A percentile compares a stretch with the other conserved stretches of the same genome.
Conservation (phyloP, 2,329 filamentous ascomycete genomes). For the Penicillium sp. region DNA sequence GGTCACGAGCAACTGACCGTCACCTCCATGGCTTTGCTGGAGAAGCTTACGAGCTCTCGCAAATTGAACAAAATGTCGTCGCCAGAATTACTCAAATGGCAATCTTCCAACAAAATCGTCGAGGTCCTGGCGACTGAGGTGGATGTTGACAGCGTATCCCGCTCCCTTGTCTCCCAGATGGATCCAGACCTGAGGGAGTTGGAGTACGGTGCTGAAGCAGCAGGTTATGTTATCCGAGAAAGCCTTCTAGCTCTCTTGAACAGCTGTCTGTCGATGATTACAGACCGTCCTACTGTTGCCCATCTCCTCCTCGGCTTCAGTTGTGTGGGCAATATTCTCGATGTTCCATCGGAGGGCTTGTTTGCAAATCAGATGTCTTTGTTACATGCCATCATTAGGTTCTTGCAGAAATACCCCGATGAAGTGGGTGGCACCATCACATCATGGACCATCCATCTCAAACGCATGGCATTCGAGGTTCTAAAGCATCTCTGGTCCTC, state of each 20-base stretch:
- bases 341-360: slow-evolving; percentile 61
- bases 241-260: slow-evolving; percentile 82
- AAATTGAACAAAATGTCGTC: slow-evolving; percentile 69
- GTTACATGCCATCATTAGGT: slow-evolving; percentile 72
- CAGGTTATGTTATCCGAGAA: slow-evolving; percentile 74
- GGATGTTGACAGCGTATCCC: slow-evolving; percentile 72
- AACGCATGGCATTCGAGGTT: slow-evolving; percentile 65
- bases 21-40: slow-evolving; percentile 72
- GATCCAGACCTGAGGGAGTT: slow-evolving; percentile 62
- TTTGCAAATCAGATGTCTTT: slow-evolving; percentile 70
- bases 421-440: slow-evolving; percentile 56
- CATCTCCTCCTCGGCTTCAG: slow-evolving; percentile 86
- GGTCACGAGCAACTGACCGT: slow-evolving; percentile 76
- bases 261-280: slow-evolving; percentile 68
- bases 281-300: slow-evolving; percentile 76
- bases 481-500: slow-evolving; percentile 79
- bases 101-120: slow-evolving; percentile 75
- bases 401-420: slow-evolving; percentile 66
- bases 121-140: slow-evolving; percentile 79
- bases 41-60: slow-evolving; percentile 77
- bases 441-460: slow-evolving; percentile 65
- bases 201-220: slow-evolving; percentile 62
- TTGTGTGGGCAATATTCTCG: slow-evolving; percentile 66
- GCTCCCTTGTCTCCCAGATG: slow-evolving; percentile 66
- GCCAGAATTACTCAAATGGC: slow-evolving; percentile 56